phyloP scores from a whole-genome alignment of 2,329 filamentous ascomycete genomes.

The Neopestalotiopsis sp. region DNA sequence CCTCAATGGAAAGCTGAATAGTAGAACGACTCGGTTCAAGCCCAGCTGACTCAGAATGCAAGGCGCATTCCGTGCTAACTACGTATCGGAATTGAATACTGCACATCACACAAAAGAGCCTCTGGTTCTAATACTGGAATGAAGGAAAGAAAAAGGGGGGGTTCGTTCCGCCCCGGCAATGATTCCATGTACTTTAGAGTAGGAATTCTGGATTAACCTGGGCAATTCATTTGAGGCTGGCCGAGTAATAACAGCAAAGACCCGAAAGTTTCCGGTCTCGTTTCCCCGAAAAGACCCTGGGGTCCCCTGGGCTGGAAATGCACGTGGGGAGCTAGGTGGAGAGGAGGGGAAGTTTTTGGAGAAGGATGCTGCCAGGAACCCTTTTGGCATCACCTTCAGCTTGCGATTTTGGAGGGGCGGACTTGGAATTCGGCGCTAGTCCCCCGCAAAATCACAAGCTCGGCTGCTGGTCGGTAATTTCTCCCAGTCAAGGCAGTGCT shows the following conservation, averaged over 20 bases:
- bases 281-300: neutral
- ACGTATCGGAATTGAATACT: neutral
- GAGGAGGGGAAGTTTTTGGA: neutral
- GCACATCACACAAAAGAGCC: neutral
- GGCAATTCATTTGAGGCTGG: neutral
- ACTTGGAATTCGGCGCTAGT: neutral
- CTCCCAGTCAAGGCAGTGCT: neutral
- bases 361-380: too few species aligned
- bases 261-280: neutral
- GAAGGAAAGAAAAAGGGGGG: neutral
- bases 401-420: too few species aligned
- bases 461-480: constrained; percentile 55
- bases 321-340: neutral
- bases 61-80: neutral
- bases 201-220: neutral
- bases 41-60: neutral
- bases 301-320: neutral
- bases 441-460: constrained; percentile 65
- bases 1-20: neutral
- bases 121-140: too few species aligned
- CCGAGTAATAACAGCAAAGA: neutral
- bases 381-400: too few species aligned
- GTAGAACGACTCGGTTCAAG: neutral
- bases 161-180: constrained; percentile 1
- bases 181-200: neutral